Evolutionary conservation across 2,329 filamentous ascomycete species (phyloP), one percentile per base, ranked within the genome.

Genomic region (Penicillium sp.): DNA sequence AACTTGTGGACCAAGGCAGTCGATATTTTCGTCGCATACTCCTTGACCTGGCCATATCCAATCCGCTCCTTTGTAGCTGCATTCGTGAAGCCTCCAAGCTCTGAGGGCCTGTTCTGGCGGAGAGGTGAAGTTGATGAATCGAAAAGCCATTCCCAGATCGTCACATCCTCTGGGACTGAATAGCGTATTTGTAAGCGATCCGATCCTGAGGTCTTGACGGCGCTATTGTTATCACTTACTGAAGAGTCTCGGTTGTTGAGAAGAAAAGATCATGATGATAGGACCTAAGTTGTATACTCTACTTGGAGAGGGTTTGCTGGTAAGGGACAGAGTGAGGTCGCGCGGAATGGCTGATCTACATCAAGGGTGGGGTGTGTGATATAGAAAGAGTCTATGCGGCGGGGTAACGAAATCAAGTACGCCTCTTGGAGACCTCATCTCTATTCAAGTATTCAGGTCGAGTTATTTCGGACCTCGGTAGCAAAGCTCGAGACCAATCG

Each of bases 1-100:
- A 85, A 84, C 14, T 82, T 79, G 60, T 79, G 82, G 7, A 82
- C 80, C 12, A 90, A 76, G 0, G 85, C 84, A 0, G 86, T 88
- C 0, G 86, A 88, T 12, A 90, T 78, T 60, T 83, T 79, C 0
- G 82, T 87, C 0, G 85, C 82, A 51, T 82, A 80, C 4, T 79
- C 75, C 66, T 86, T 88, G 41, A 89, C 79, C 35, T 86, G 75
- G n/a, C 75, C 73, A 78, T 82, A 89, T 58, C 80, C 81, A 28
- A 90, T 76, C 14, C 82, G 80, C 58, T 87, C 83, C 60, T 84
- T 83, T 0, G 86, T 88, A 7, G 78, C 73, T 4, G 82, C 86
- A 73, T 90, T 85, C 22, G 82, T 62, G 37, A 65, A 70, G 6
- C 64, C 83, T 15, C 77, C 79, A 47, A 85, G 76, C 37, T 79